Evolutionary conservation across 1,284 basidiomycete species (phyloP).

Genomic region (Leccinum solheimii): DNA sequence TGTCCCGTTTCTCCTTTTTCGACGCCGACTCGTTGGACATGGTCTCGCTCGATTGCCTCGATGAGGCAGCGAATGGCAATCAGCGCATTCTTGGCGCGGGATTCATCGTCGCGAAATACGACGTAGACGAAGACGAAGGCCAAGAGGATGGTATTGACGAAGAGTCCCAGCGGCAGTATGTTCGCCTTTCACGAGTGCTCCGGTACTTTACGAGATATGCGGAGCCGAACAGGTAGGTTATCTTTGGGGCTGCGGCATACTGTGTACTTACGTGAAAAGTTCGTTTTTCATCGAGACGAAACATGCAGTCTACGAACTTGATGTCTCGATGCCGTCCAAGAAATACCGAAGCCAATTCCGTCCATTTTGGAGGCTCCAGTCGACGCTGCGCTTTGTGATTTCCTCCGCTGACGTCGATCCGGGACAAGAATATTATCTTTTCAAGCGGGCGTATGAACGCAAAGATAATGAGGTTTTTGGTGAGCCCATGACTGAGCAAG

Average conservation of each 20-base stretch:
- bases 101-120: constrained; percentile 33
- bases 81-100: constrained; percentile 40
- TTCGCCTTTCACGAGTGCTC: constrained; percentile 39
- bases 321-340: constrained; percentile 38
- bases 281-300: constrained; percentile 61
- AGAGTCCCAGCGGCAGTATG: constrained; percentile 29
- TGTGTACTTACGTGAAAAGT: constrained; percentile 24
- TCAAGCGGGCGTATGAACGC: constrained; percentile 36
- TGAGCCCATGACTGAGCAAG: constrained; percentile 37
- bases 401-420: constrained; percentile 36
- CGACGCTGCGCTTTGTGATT: constrained; percentile 51
- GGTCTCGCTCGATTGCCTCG: constrained; percentile 19
- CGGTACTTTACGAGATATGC: constrained; percentile 39
- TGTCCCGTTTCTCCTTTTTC: constrained; percentile 44
- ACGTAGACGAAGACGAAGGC: constrained; percentile 45
- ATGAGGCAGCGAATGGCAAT: constrained; percentile 7
- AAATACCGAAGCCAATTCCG: constrained; percentile 47
- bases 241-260: background rate
- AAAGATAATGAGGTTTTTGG: constrained; percentile 42
- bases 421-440: constrained; percentile 30
- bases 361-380: constrained; percentile 50
- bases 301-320: constrained; percentile 60
- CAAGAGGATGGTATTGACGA: constrained; percentile 42
- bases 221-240: constrained; percentile 39
- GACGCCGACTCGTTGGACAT: constrained; percentile 31